Evolutionary conservation across 176 grass and related monocot genomes (phyloP).

Genomic region (Cymbopogon citratus): DNA sequence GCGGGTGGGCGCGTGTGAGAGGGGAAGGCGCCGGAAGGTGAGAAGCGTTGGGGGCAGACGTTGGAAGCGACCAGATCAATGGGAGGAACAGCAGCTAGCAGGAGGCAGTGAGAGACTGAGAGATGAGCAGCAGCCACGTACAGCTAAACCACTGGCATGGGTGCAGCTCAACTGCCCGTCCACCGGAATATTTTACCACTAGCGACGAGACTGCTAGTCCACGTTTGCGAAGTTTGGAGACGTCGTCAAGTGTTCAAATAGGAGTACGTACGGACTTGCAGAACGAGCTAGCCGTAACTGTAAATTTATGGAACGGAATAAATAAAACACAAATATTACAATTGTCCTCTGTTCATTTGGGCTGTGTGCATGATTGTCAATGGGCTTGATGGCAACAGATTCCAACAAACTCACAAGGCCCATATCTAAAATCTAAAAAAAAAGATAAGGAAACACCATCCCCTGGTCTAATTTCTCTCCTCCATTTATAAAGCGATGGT

Average conservation of each 20-base stretch:
- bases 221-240: not conserved
- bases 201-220: not conserved
- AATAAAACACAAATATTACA: too few species aligned
- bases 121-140: not conserved
- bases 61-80: not conserved
- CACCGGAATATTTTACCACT: not conserved
- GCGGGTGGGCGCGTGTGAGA: conserved; percentile 19
- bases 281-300: too few species aligned
- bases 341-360: too few species aligned
- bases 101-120: not conserved
- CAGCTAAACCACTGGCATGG: conserved; percentile 39
- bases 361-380: too few species aligned
- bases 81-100: not conserved
- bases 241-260: not conserved
- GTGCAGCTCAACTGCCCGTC: conserved; percentile 17
- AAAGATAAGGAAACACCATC: too few species aligned
- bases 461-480: too few species aligned
- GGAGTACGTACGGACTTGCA: too few species aligned
- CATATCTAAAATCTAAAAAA: too few species aligned
- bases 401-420: too few species aligned
- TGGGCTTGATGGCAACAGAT: too few species aligned
- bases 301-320: too few species aligned
- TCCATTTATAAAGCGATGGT: too few species aligned
- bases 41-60: conserved; percentile 41
- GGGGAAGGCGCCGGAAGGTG: conserved; percentile 60